These are phyloP conservation scores for Xylaria sp. DNA, from an alignment of 2,329 filamentous ascomycete genomes.

Conservation along the genomic window DNA sequence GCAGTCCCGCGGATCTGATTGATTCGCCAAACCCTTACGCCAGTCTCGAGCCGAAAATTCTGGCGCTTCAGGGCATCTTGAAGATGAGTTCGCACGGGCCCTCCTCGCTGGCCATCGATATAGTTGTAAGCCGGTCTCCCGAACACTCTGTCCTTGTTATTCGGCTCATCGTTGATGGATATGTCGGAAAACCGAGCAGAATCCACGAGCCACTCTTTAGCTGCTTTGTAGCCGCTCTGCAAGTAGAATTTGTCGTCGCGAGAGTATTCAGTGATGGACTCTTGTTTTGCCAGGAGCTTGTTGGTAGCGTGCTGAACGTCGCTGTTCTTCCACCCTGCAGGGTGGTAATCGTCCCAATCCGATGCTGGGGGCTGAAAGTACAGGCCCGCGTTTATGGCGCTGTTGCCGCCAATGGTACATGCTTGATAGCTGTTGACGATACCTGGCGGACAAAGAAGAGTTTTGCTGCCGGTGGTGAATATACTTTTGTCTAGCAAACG, in stretches of 20 bases:
- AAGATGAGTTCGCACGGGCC: conserved; percentile 61
- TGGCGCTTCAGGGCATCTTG: conserved; percentile 55
- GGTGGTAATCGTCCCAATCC: conserved; percentile 63
- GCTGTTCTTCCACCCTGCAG: conserved; percentile 61
- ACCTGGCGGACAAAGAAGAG: conserved; percentile 55
- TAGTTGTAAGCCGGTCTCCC: conserved; percentile 62
- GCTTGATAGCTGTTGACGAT: conserved; percentile 58
- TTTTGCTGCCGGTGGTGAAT: conserved; percentile 54
- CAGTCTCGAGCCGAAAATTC: conserved; percentile 59
- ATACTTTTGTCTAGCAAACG: conserved; percentile 57
- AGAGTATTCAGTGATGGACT: conserved; percentile 58
- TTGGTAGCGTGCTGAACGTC: conserved; percentile 60
- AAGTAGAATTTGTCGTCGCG: conserved; percentile 58
- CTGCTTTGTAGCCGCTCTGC: conserved; percentile 60
- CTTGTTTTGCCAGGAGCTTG: conserved; percentile 57
- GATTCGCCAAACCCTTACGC: conserved; percentile 58
- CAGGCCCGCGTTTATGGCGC: conserved; percentile 65
- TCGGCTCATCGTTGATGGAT: conserved; percentile 57
- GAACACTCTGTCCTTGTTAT: conserved; percentile 61
- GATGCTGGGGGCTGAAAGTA: conserved; percentile 64
- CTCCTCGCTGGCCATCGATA: conserved; percentile 60
- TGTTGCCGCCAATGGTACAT: conserved; percentile 63
- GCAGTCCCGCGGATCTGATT: conserved; percentile 54
- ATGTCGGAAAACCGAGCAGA: conserved; percentile 60
- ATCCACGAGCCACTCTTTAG: conserved; percentile 62